Conservation (phyloP, 2,329 filamentous ascomycete genomes). For the Calonectria hawksworthii region DNA sequence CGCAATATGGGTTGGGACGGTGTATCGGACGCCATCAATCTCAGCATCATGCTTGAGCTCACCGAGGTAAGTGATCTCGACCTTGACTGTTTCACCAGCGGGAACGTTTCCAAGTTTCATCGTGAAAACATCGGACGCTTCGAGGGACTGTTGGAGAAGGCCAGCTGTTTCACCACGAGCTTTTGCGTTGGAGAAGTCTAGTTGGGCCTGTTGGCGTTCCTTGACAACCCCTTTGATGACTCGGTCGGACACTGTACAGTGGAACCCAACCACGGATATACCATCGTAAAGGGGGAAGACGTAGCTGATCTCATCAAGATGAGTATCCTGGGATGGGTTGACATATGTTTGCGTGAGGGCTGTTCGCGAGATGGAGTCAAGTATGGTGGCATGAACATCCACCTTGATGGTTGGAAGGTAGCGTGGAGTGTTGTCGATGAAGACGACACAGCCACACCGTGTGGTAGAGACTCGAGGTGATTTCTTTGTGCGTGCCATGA, state of each 20-base stretch:
- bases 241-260: conserved; percentile 73
- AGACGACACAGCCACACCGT: not conserved
- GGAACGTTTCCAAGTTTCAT: conserved; percentile 78
- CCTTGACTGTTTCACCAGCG: conserved; percentile 65
- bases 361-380: conserved; percentile 65
- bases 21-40: conserved; percentile 76
- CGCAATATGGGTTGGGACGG: conserved; percentile 75
- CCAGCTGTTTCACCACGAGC: conserved; percentile 72
- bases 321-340: conserved; percentile 61
- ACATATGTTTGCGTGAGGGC: conserved; percentile 70
- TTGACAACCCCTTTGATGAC: conserved; percentile 76
- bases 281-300: conserved; percentile 81
- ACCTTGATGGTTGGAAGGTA: conserved; percentile 73
- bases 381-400: conserved; percentile 70
- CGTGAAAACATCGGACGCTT: conserved; percentile 75
- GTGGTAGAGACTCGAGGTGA: not conserved
- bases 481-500: not conserved
- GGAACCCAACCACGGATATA: conserved; percentile 77
- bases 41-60: conserved; percentile 81
- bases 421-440: not conserved
- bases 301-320: conserved; percentile 68
- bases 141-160: conserved; percentile 72
- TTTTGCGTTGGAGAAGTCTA: conserved; percentile 71
- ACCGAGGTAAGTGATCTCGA: conserved; percentile 76
- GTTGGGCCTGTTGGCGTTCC: conserved; percentile 72